Conservation (phyloP, 352 stramenopile species). For the Chrysophaeum taylorii region DNA sequence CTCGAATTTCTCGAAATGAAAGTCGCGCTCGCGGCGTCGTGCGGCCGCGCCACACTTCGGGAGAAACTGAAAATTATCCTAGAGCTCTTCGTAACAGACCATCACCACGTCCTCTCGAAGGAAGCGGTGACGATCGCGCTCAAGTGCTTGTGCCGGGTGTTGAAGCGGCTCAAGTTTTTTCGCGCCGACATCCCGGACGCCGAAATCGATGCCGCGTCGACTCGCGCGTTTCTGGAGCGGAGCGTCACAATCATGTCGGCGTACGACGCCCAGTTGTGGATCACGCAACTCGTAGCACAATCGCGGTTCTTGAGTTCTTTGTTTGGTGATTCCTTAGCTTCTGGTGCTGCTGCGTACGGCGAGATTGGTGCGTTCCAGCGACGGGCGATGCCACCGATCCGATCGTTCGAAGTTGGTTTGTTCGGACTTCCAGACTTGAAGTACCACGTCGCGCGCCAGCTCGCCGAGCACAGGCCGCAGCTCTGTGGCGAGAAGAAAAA, state of each 20-base stretch:
- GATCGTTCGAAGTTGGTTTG: slow-evolving; percentile 70
- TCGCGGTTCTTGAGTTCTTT: slow-evolving; percentile 59
- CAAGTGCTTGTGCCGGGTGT: slow-evolving; percentile 21
- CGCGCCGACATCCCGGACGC: slow-evolving; percentile 38
- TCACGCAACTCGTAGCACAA: slow-evolving; percentile 32
- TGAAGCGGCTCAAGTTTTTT: slow-evolving; percentile 38
- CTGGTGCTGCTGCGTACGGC: too few species aligned
- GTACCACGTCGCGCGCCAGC: slow-evolving; percentile 50
- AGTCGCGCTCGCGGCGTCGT: slow-evolving; percentile 27
- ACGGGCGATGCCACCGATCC: slow-evolving; percentile 63
- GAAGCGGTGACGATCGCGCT: slow-evolving; percentile 17
- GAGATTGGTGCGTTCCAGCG: slow-evolving; percentile 65
- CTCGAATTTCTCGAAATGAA: too few species aligned
- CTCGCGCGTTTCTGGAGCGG: slow-evolving; percentile 46
- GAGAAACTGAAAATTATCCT: neutral
- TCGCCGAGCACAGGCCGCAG: slow-evolving; percentile 41
- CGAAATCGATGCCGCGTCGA: slow-evolving; percentile 33
- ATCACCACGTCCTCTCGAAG: neutral
- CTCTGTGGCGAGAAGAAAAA: slow-evolving; percentile 56
- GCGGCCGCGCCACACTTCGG: neutral
- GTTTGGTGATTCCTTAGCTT: slow-evolving; percentile 54
- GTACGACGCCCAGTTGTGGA: slow-evolving; percentile 48
- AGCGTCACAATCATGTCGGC: slow-evolving; percentile 50
- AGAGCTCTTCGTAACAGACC: neutral
- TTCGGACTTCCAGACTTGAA: slow-evolving; percentile 75